A percentile compares a stretch with the other conserved stretches of the same genome.
Evolutionary conservation across 2,329 filamentous ascomycete species (phyloP).

Genomic region (Hypoxylon sp.): DNA sequence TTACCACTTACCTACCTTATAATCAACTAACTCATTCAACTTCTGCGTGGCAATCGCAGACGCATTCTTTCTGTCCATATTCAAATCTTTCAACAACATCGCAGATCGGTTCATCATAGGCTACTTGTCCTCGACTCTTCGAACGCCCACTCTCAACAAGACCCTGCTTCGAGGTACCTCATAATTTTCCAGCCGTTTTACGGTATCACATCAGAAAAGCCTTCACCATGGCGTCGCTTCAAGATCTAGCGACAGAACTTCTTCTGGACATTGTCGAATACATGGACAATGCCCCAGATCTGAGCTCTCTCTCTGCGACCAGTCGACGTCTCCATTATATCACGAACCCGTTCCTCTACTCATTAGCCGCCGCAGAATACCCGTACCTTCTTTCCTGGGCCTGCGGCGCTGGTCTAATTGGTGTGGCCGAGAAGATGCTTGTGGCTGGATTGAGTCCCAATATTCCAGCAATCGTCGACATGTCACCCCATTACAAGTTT

Average conservation of each 20-base stretch:
- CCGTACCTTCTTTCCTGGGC: conserved; percentile 17
- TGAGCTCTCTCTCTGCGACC: not conserved
- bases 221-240: not conserved
- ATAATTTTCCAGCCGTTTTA: not conserved
- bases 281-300: not conserved
- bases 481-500: no score
- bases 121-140: not conserved
- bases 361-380: not conserved
- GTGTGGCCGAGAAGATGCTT: conserved; percentile 16
- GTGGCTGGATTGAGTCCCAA: conserved; percentile 7
- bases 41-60: not conserved
- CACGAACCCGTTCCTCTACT: conserved; percentile 4
- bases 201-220: not conserved
- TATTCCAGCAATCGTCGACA: not conserved
- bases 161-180: not conserved
- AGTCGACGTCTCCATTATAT: not conserved
- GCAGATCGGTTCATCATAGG: not conserved
- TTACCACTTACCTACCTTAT: not conserved
- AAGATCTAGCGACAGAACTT: conserved; percentile 7
- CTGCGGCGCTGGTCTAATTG: conserved; percentile 1
- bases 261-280: not conserved
- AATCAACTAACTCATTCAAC: not conserved
- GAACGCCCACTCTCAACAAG: not conserved
- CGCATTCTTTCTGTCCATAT: not conserved
- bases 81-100: not conserved